Conservation (phyloP, 106 monocot genomes). For the Vanilla planifolia region DNA sequence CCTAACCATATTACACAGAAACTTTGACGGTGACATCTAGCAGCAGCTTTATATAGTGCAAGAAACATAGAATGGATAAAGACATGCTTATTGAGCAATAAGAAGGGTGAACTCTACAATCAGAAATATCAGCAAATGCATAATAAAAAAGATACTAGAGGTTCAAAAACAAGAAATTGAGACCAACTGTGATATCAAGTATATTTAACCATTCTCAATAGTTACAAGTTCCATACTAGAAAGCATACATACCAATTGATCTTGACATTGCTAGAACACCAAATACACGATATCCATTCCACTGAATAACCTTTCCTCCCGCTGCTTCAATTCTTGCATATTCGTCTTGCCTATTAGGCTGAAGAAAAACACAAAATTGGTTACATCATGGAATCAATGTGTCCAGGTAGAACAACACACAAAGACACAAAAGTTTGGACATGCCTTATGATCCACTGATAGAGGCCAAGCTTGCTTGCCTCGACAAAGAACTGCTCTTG, state of each 20-base stretch:
- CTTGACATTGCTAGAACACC: conserved; percentile 94
- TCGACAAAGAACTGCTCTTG: conserved; percentile 82
- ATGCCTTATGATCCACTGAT: conserved; percentile 89
- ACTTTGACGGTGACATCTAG: no score
- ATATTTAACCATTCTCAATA: background rate
- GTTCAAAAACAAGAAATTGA: background rate
- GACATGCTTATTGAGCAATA: no score
- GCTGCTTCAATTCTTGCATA: conserved; percentile 76
- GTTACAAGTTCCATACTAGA: background rate
- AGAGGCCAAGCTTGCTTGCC: conserved; percentile 71
- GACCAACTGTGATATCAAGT: background rate
- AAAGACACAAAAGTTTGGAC: background rate
- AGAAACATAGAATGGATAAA: no score
- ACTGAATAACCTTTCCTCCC: conserved; percentile 79
- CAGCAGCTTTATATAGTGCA: no score
- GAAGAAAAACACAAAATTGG: conserved; percentile 15
- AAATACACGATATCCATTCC: conserved; percentile 75
- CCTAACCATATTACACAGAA: no score
- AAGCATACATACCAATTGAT: conserved; percentile 60
- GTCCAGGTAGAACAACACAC: background rate
- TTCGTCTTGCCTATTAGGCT: conserved; percentile 90
- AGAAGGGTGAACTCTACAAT: background rate
- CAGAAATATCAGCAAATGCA: background rate
- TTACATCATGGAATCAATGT: background rate
- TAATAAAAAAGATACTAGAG: no score